A percentile compares a stretch with the other conserved stretches of the same genome.
These are phyloP conservation scores for Neopestalotiopsis sp. DNA, from an alignment of 2,329 filamentous ascomycete species.

Conservation along the genomic window DNA sequence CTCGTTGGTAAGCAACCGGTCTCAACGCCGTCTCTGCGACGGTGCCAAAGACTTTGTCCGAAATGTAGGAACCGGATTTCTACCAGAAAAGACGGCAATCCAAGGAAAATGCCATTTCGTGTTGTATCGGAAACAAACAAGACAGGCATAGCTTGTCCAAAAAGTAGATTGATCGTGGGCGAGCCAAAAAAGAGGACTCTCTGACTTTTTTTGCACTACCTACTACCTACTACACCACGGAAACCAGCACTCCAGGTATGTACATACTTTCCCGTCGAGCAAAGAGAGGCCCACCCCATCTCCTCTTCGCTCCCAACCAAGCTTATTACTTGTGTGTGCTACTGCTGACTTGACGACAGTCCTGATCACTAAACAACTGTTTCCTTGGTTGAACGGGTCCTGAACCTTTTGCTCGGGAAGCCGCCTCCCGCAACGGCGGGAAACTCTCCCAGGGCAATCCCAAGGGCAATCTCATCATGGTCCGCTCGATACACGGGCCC, in stretches of 20 bases:
- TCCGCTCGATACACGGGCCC: not conserved
- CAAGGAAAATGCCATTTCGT: too few relatives aligned
- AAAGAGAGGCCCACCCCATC: too few relatives aligned
- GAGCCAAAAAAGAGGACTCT: too few relatives aligned
- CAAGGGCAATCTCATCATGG: not conserved
- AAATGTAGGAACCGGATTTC: not conserved
- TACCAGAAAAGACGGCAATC: not conserved
- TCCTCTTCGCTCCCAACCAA: too few relatives aligned
- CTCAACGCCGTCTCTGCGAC: not conserved
- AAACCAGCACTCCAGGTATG: too few relatives aligned
- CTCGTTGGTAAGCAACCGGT: not conserved
- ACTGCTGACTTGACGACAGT: not conserved
- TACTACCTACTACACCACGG: too few relatives aligned
- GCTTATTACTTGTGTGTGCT: not conserved
- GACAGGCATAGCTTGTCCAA: too few relatives aligned
- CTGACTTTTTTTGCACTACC: too few relatives aligned
- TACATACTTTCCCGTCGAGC: too few relatives aligned
- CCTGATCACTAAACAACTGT: slow-evolving; percentile 2
- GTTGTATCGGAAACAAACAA: too few relatives aligned
- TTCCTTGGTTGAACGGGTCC: not conserved
- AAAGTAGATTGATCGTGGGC: too few relatives aligned
- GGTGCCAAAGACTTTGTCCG: not conserved
- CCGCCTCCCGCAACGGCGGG: not conserved
- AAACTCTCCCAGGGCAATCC: not conserved
- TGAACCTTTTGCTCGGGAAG: not conserved